Evolutionary conservation across 2,329 filamentous ascomycete species (phyloP).

Genomic region (Neonectria neomacrospora): DNA sequence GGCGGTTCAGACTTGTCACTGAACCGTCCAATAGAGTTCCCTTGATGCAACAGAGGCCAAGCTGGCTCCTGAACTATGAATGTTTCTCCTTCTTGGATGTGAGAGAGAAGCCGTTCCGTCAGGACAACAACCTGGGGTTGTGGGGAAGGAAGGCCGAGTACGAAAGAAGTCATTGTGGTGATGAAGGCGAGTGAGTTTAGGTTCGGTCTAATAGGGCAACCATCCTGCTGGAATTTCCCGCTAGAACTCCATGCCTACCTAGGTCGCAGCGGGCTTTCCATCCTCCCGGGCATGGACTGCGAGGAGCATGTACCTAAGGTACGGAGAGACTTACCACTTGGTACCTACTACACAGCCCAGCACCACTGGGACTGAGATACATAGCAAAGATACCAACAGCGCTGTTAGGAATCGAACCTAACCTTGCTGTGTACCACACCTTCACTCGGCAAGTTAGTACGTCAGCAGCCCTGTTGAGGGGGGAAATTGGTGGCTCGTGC

Average conservation of each 20-base stretch:
- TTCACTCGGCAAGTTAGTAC: neutral
- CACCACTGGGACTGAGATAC: too few relatives aligned
- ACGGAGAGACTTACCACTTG: too few relatives aligned
- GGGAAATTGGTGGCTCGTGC: slow-evolving; percentile 2
- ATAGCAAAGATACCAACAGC: too few relatives aligned
- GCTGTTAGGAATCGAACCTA: too few relatives aligned
- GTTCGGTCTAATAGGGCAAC: neutral
- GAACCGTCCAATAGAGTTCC: neutral
- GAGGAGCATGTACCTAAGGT: too few relatives aligned
- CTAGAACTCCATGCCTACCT: neutral
- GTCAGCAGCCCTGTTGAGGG: neutral
- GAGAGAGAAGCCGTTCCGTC: neutral
- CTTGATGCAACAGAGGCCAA: neutral
- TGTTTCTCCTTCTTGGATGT: neutral
- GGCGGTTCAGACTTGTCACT: neutral
- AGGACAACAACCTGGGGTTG: slow-evolving; percentile 14
- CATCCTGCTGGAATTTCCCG: neutral
- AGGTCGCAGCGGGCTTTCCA: neutral
- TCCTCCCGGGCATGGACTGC: neutral
- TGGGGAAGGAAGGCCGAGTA: slow-evolving; percentile 9
- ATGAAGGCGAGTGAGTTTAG: neutral
- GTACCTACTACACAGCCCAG: too few relatives aligned
- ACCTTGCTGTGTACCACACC: too few relatives aligned
- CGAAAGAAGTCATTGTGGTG: neutral
- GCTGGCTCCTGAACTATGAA: neutral